phyloP scores from a whole-genome alignment of 352 stramenopile genomes.

The Paralagenidium karlingii region DNA sequence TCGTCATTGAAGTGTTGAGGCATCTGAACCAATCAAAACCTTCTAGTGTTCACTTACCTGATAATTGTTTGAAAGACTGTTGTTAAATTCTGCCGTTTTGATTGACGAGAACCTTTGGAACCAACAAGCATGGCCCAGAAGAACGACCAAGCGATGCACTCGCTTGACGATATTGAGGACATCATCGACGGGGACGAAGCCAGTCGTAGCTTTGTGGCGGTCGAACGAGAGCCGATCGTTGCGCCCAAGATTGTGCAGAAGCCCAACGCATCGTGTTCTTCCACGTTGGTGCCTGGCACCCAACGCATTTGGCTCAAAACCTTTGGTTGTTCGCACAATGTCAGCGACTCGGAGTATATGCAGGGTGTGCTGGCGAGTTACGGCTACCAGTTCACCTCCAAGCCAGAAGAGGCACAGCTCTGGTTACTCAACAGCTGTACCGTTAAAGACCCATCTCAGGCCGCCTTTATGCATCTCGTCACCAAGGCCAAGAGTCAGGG shows the following conservation, averaged over 20 bases:
- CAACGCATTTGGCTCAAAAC: conserved; percentile 81
- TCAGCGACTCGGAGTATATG: conserved; percentile 92
- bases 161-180: conserved; percentile 68
- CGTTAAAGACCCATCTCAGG: conserved; percentile 88
- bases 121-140: too few relatives aligned
- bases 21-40: too few relatives aligned
- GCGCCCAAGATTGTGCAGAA: conserved; percentile 31
- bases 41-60: too few relatives aligned
- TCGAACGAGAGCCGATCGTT: conserved; percentile 38
- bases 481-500: conserved; percentile 57
- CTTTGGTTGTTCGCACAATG: conserved; percentile 89
- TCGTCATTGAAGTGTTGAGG: too few relatives aligned
- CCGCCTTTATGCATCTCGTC: conserved; percentile 83
- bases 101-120: too few relatives aligned
- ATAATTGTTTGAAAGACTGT: too few relatives aligned
- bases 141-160: too few relatives aligned
- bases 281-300: conserved; percentile 35
- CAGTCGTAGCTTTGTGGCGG: conserved; percentile 27
- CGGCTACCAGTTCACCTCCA: conserved; percentile 78
- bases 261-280: background rate
- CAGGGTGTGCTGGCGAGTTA: conserved; percentile 81
- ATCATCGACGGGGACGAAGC: conserved; percentile 66
- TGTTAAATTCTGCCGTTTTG: too few relatives aligned
- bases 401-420: conserved; percentile 62
- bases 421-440: conserved; percentile 91